Evolutionary conservation across 2,329 filamentous ascomycete genomes (phyloP).

Genomic region (Penicillium sumatraense): DNA sequence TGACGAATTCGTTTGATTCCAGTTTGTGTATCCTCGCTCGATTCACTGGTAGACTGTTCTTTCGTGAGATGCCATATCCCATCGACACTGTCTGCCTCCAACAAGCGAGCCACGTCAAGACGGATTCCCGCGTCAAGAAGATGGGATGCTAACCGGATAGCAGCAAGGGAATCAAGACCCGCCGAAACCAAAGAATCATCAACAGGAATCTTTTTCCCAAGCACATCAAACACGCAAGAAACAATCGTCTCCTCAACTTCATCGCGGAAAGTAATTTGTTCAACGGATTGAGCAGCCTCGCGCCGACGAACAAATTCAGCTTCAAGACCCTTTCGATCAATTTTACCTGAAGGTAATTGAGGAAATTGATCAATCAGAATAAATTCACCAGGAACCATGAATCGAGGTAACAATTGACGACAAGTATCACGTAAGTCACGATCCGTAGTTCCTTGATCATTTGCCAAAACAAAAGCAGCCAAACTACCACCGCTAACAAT

Average conservation of each 20-base stretch:
- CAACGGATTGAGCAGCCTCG: slow-evolving; percentile 13
- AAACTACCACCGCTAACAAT: slow-evolving; percentile 70
- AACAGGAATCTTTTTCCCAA: slow-evolving; percentile 45
- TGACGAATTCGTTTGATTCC: slow-evolving; percentile 22
- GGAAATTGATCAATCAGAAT: slow-evolving; percentile 69
- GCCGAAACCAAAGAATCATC: slow-evolving; percentile 54
- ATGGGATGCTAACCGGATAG: slow-evolving; percentile 67
- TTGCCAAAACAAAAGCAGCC: slow-evolving; percentile 73
- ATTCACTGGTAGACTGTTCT: slow-evolving; percentile 18
- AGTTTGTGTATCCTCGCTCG: slow-evolving; percentile 21
- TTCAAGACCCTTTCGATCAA: slow-evolving; percentile 71
- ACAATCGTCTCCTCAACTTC: slow-evolving; percentile 41
- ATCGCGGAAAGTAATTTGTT: slow-evolving; percentile 25
- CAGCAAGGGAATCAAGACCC: slow-evolving; percentile 70
- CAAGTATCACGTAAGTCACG: slow-evolving; percentile 63
- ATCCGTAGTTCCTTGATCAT: slow-evolving; percentile 44
- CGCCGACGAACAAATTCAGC: slow-evolving; percentile 53
- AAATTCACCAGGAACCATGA: slow-evolving; percentile 81
- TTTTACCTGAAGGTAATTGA: slow-evolving; percentile 79
- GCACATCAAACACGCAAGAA: slow-evolving; percentile 44
- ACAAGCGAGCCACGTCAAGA: slow-evolving; percentile 64
- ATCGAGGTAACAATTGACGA: slow-evolving; percentile 75
- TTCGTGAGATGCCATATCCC: slow-evolving; percentile 41
- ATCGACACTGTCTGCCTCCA: slow-evolving; percentile 59
- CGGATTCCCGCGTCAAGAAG: slow-evolving; percentile 63